These are phyloP conservation scores for Chytriomyces sp. DNA, from an alignment of 192 early-diverging fungal species.

Conservation along the genomic window DNA sequence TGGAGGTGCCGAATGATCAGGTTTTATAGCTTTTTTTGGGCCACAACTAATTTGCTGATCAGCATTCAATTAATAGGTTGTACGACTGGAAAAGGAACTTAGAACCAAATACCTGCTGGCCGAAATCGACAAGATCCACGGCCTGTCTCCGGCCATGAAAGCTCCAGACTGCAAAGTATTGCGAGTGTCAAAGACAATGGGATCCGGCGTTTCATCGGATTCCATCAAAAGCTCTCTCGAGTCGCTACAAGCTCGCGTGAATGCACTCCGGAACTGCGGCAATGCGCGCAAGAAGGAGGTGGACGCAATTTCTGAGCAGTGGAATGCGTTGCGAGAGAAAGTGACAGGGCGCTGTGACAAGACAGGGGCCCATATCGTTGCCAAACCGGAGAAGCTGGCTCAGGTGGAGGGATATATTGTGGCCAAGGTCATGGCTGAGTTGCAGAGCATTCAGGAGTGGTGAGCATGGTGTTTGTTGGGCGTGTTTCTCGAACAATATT, in stretches of 20 bases:
- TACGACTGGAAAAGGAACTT: constrained; percentile 44
- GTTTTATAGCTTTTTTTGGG: constrained; percentile 25
- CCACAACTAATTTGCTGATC: neutral
- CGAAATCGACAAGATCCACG: constrained; percentile 46
- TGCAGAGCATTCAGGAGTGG: constrained; percentile 37
- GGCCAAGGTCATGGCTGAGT: constrained; percentile 38
- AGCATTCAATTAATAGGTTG: constrained; percentile 3
- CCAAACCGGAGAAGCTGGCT: constrained; percentile 16
- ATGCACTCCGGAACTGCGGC: constrained; percentile 37
- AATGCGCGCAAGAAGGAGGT: constrained; percentile 42
- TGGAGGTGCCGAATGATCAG: constrained; percentile 56
- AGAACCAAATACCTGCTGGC: constrained; percentile 40
- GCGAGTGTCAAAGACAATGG: constrained; percentile 46
- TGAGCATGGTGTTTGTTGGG: neutral
- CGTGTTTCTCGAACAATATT: no score
- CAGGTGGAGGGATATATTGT: constrained; percentile 40
- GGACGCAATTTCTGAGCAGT: constrained; percentile 44
- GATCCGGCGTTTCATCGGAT: constrained; percentile 25
- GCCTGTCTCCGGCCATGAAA: constrained; percentile 2
- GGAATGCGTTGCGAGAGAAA: constrained; percentile 26
- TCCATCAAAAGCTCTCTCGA: constrained; percentile 42
- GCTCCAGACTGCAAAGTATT: constrained; percentile 38
- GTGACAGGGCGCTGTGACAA: constrained; percentile 34
- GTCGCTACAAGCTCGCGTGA: constrained; percentile 39
- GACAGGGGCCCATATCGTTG: constrained; percentile 28